Evolutionary conservation across 495 filamentous ascomycete species (phyloP), one percentile per base, ranked within the genome.

Genomic region (Cryomyces minteri): DNA sequence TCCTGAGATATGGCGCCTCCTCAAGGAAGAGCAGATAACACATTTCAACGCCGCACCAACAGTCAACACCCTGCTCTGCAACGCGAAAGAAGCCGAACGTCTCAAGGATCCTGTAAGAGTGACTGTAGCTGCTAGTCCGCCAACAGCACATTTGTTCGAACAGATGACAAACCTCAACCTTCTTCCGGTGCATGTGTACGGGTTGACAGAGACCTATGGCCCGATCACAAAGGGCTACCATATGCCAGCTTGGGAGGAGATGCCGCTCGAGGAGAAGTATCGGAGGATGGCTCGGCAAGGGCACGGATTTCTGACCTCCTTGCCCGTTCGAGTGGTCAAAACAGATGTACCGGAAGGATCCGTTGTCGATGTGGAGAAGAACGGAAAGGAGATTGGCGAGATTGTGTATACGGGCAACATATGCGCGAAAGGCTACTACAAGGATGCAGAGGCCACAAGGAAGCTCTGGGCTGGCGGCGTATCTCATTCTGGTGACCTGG

Each of bases 1-100:
- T 54, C 74, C 81, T 0, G 68, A 86, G 45, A 94, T 98, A 47
- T 98, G 90, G 90, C 66, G 68, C 34, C 59, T 96, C 6, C 67
- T 98, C 28, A 88, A 85, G 54, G 67, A 82, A 34, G 84, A 94
- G 55, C 64, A 71, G 9, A 78, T 96, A 46, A 96, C 86, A 5
- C 90, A 98, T 63, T 96, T 88, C 69, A 88, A 86, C 55, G 90
- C 90, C 5, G 90, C 90, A 5, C 90, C 90, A 10, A 98, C 90
- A 4, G 90, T 98, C 40, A 95, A 95, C 62, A 98, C 87, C 0
- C 64, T 96, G 2, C 74, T 98, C 6, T 95, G 90, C 61, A 77
- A 77, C 32, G 70, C 78, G 0, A 63, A 71, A 36, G 74, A 83
- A 53, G 90, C 90, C 4, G 73, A 71, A 48, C 63, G 51, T 41